These are phyloP conservation scores for Trypanosoma cruzi DNA, from an alignment of 208 protist genomes.

Conservation along the genomic window DNA sequence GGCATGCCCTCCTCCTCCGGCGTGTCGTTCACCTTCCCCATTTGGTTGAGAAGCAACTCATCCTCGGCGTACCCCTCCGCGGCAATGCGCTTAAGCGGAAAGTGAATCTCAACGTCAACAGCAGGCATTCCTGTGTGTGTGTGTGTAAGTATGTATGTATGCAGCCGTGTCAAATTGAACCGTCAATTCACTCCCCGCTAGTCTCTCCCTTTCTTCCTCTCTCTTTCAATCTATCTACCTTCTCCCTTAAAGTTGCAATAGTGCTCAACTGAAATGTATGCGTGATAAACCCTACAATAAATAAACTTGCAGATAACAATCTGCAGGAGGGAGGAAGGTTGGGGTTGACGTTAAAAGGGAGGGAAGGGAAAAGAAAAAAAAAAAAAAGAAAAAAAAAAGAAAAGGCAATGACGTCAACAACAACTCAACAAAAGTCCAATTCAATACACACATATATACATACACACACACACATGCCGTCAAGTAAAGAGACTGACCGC, in stretches of 20 bases:
- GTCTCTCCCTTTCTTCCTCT: neutral
- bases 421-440: too few relatives aligned
- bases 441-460: too few relatives aligned
- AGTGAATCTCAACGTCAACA: slow-evolving; percentile 41
- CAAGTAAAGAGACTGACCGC: neutral
- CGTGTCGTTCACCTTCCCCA: slow-evolving; percentile 68
- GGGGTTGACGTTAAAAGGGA: too few relatives aligned
- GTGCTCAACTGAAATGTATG: neutral
- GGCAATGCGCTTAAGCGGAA: slow-evolving; percentile 52
- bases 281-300: neutral
- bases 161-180: too few relatives aligned
- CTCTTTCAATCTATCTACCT: neutral
- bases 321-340: too few relatives aligned
- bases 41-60: slow-evolving; percentile 67
- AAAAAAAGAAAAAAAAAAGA: slow-evolving; percentile 15
- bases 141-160: neutral
- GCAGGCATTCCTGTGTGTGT: slow-evolving; percentile 1
- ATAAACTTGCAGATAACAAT: neutral
- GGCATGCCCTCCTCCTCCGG: slow-evolving; percentile 74
- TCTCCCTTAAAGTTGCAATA: neutral
- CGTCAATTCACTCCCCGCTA: too few relatives aligned
- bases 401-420: too few relatives aligned
- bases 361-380: neutral
- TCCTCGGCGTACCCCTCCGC: slow-evolving; percentile 50
- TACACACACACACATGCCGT: neutral